Conservation (phyloP, 2,329 filamentous ascomycete species). For the Arthroderma uncinatum region DNA sequence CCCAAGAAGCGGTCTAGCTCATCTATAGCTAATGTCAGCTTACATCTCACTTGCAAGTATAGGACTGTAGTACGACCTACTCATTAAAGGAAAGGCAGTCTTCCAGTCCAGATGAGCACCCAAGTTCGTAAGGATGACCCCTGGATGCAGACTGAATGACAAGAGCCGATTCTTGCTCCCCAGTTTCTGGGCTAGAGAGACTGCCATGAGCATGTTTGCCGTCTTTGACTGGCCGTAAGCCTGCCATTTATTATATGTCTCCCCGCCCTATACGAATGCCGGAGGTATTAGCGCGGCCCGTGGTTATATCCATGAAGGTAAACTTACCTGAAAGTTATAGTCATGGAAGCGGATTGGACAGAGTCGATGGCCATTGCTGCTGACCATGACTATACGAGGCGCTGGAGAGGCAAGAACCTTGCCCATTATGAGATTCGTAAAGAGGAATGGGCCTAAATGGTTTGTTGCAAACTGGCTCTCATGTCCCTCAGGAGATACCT, state of each 20-base stretch:
- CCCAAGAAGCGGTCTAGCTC: background rate
- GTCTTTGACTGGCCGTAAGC: conserved; percentile 43
- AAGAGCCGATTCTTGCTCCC: background rate
- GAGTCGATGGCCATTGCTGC: conserved; percentile 36
- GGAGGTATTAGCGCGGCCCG: background rate
- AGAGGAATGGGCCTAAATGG: conserved; percentile 23
- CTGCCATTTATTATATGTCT: conserved; percentile 26
- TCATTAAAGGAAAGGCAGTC: too few species aligned
- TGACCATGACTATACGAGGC: conserved; percentile 36
- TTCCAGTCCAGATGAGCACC: conserved; percentile 16
- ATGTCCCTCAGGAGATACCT: conserved; percentile 26
- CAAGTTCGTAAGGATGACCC: conserved; percentile 17
- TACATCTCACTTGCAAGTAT: too few species aligned
- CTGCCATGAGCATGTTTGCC: conserved; percentile 40
- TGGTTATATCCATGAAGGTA: conserved; percentile 15
- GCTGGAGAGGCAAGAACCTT: conserved; percentile 21
- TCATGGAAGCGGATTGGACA: conserved; percentile 36
- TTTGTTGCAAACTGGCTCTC: conserved; percentile 33
- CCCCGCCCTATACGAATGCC: conserved; percentile 15
- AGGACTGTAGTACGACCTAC: too few species aligned
- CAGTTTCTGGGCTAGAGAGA: conserved; percentile 10
- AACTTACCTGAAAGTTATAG: conserved; percentile 33
- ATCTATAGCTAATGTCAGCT: background rate
- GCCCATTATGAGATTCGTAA: conserved; percentile 15
- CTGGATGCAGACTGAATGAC: conserved; percentile 12